Base-by-base conservation (phyloP, 164 flowering plant genomes). In the Umbilicus rupestris region DNA sequence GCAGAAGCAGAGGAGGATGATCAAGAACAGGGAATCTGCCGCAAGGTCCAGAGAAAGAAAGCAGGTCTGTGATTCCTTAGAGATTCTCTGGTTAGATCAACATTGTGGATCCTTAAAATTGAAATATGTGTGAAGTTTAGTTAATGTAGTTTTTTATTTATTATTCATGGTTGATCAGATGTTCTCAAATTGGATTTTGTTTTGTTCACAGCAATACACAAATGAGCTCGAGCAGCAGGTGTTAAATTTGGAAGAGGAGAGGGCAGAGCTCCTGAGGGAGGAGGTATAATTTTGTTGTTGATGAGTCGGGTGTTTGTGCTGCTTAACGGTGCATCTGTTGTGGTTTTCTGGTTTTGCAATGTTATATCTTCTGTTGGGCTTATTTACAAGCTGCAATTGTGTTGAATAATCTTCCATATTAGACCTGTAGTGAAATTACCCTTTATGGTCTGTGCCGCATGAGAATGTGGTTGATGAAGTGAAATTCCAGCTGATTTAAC, bases 151-250 rank as follows among this genome's bases (percentile, higher is more conserved):
- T 6, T 4, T 46, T 66, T 65, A n/a, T 24, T 49, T 49, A 4
- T n/a, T 26, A 19, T 31, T 49, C 3, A 2, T 20, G n/a, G 57
- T 11, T 16, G 44, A 37, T 45, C 33, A 16, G 63, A 58, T 67
- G 64, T 12, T 42, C 15, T 41, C 24, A 17, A 11, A 28, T 24
- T 29, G 45, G 39, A 26, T 29, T 35, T 14, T 20, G 37, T 63
- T 67, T 69, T 70, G 24, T 39, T 2, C 64, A 31, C 60, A 81
- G 84, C 82, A 81, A 45, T 81, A 81, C 50, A 78, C 80, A 16
- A 73, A 73, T 57, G 84, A 78, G 70, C 68, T 82, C 29, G 86
- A 83, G 59, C 69, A 79, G 14, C 73, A 77, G 72, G 85, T 75
- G 63, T 67, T 75, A 19, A 78, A 78, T 45, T 64, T 78, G 63